Evolutionary conservation across 768 basidiomycete species (phyloP).

Genomic region (Suillus subaureus): DNA sequence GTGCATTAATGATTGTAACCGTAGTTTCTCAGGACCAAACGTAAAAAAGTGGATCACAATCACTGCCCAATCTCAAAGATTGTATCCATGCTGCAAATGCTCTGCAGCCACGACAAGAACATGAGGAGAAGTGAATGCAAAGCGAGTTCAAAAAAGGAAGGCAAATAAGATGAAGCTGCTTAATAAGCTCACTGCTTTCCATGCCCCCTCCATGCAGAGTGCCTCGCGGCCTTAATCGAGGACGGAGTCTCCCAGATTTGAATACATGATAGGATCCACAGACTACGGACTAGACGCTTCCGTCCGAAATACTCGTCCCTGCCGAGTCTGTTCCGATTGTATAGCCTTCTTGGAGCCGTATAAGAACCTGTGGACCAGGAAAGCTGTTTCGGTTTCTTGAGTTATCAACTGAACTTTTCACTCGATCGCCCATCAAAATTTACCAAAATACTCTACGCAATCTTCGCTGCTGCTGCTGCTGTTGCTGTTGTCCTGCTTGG

Average conservation of each 20-base stretch:
- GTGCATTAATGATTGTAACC: background rate
- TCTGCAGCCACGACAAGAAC: conserved; percentile 4
- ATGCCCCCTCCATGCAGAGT: conserved; percentile 22
- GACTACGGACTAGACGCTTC: conserved; percentile 5
- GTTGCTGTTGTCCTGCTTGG: conserved; percentile 25
- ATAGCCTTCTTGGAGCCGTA: conserved; percentile 32
- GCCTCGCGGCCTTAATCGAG: conserved; percentile 14
- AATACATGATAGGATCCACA: conserved; percentile 23
- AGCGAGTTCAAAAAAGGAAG: conserved; percentile 26
- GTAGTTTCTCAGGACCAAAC: background rate
- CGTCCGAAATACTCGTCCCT: conserved; percentile 19
- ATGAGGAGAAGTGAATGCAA: background rate
- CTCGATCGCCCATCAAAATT: conserved; percentile 14
- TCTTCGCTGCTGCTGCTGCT: conserved; percentile 18
- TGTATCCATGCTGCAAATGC: background rate
- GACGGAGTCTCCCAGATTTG: conserved; percentile 8
- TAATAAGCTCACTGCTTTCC: conserved; percentile 23
- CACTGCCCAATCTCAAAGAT: conserved; percentile 3
- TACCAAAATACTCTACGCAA: conserved; percentile 31
- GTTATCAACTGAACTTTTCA: conserved; percentile 6
- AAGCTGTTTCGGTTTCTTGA: background rate
- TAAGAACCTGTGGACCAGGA: conserved; percentile 19
- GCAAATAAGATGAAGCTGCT: conserved; percentile 22
- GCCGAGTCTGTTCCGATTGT: conserved; percentile 14
- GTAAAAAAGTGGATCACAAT: background rate